phyloP scores from a whole-genome alignment of 768 basidiomycete genomes.

The Psilocybe subaeruginosa region DNA sequence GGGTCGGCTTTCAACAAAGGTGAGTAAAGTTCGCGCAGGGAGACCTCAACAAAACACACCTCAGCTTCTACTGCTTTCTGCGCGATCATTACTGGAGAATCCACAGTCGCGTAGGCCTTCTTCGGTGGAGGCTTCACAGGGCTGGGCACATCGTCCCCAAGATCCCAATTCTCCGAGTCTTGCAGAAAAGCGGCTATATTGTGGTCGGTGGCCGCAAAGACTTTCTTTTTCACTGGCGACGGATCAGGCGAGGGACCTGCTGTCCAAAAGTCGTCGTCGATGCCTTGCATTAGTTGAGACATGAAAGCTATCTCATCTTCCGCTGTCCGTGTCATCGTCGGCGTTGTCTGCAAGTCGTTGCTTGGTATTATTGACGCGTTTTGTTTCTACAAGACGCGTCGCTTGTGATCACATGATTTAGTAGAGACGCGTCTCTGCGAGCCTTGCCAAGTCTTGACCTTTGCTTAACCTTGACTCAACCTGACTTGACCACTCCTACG shows the following conservation, averaged over 20 bases:
- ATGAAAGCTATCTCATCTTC: constrained; percentile 12
- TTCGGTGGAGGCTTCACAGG: constrained; percentile 46
- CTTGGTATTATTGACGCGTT: constrained; percentile 8
- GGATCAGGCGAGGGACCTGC: constrained; percentile 39
- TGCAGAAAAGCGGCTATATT: constrained; percentile 57
- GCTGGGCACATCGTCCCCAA: constrained; percentile 57
- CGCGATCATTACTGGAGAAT: constrained; percentile 15
- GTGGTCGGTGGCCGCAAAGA: constrained; percentile 18
- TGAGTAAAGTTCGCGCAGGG: background rate
- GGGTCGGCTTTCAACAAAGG: background rate
- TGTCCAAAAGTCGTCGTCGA: constrained; percentile 58
- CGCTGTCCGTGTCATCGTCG: constrained; percentile 2
- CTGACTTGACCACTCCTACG: no score
- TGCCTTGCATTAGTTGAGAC: constrained; percentile 39
- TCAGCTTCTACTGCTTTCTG: background rate
- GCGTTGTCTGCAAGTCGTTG: constrained; percentile 6
- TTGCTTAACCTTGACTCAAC: no score
- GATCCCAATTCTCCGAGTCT: constrained; percentile 73
- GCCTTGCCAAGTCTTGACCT: no score
- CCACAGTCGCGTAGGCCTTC: background rate
- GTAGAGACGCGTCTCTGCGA: no score
- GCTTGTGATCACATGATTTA: no score
- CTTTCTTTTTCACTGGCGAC: constrained; percentile 27
- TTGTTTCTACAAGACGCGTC: no score
- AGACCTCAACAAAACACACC: background rate